A percentile compares a stretch with the other conserved stretches of the same genome.
phyloP scores from a whole-genome alignment of 1,139 yeast species.

The Candida anutae region DNA sequence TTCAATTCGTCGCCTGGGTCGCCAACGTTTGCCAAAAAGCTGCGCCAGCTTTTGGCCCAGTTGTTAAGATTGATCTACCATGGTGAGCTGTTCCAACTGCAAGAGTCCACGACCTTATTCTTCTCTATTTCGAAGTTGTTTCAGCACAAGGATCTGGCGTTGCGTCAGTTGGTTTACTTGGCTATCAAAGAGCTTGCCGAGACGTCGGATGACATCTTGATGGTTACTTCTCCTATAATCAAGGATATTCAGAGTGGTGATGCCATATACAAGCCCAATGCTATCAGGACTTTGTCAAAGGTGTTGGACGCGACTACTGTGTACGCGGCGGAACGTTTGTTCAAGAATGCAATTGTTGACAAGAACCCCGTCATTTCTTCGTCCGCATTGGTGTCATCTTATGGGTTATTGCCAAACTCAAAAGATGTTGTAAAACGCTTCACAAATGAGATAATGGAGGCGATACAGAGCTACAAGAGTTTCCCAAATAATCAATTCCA shows the following conservation, averaged over 20 bases:
- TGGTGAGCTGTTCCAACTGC: constrained; percentile 82
- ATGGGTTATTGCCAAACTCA: constrained; percentile 82
- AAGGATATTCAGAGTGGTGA: constrained; percentile 93
- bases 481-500: constrained; percentile 54
- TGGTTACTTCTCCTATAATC: constrained; percentile 98
- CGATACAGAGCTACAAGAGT: constrained; percentile 61
- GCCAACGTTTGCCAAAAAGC: constrained; percentile 50
- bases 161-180: constrained; percentile 89
- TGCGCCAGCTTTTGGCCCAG: constrained; percentile 71
- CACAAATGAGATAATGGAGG: constrained; percentile 89
- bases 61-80: constrained; percentile 65
- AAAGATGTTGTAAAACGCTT: constrained; percentile 90
- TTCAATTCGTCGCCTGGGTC: constrained; percentile 90
- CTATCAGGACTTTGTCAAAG: constrained; percentile 83
- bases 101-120: constrained; percentile 87
- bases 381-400: constrained; percentile 87
- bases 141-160: constrained; percentile 84
- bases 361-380: constrained; percentile 81
- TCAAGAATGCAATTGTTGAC: constrained; percentile 90
- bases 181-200: constrained; percentile 86
- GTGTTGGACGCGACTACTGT: constrained; percentile 91
- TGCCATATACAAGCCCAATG: constrained; percentile 82
- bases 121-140: constrained; percentile 91
- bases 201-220: constrained; percentile 83
- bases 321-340: constrained; percentile 86